Percentiles rank a stretch among this genome's conserved stretches.
phyloP scores from a whole-genome alignment of 352 stramenopile genomes.

The Pythium chondricola region DNA sequence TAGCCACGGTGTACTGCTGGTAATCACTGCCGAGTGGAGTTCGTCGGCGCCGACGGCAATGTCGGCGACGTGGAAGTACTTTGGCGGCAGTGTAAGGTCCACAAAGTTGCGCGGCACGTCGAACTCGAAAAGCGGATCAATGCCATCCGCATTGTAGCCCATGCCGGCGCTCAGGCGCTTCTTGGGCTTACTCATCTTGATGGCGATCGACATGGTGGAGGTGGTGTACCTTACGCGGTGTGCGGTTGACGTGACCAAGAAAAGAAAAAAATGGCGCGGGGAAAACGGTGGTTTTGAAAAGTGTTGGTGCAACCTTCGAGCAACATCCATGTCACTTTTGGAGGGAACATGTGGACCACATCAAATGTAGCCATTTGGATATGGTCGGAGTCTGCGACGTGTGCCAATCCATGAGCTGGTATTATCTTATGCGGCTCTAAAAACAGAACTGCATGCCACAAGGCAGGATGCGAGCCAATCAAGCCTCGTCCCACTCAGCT shows the following conservation, averaged over 20 bases:
- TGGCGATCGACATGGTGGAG: background rate
- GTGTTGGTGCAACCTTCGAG: slow-evolving; percentile 4
- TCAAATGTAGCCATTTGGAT: slow-evolving; percentile 6
- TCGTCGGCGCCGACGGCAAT: background rate
- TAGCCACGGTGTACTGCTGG: too few species aligned
- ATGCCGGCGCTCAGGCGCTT: slow-evolving; percentile 23
- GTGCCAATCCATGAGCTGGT: too few species aligned
- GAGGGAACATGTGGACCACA: background rate
- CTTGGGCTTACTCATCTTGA: slow-evolving; percentile 19
- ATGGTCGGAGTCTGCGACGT: too few species aligned
- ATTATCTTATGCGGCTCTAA: too few species aligned
- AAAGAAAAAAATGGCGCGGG: background rate
- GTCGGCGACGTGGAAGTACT: slow-evolving; percentile 6
- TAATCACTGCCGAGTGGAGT: too few species aligned
- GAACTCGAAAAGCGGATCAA: slow-evolving; percentile 74
- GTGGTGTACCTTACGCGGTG: background rate
- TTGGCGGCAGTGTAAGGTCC: slow-evolving; percentile 37
- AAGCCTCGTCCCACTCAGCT: too few species aligned
- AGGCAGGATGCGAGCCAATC: too few species aligned
- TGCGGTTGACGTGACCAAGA: background rate
- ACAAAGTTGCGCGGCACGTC: slow-evolving; percentile 51
- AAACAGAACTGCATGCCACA: too few species aligned
- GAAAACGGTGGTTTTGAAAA: slow-evolving; percentile 11
- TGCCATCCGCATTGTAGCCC: slow-evolving; percentile 14
- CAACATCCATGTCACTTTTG: background rate